Base-by-base conservation (phyloP, 1,284 basidiomycete genomes). In the Cryptococcus wingfieldii region DNA sequence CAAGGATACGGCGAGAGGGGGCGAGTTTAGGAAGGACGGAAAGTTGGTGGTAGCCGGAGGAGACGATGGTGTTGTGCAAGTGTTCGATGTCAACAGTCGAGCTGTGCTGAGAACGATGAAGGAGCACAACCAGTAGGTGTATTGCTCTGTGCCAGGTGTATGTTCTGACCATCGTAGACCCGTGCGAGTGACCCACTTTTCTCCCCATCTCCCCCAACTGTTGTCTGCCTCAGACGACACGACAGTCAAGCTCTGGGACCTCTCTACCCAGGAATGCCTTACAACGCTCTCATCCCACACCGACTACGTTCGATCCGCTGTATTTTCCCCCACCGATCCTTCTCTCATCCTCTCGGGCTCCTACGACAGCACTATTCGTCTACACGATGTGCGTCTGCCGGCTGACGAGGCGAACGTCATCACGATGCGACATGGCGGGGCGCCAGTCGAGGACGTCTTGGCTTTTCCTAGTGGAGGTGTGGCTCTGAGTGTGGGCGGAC, bases 161-260 rank as follows among this genome's bases (percentile, higher is more conserved):
- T 23, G 14, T 23, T 5, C 13, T 31, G 16, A 25, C 38, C 18
- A 37, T 27, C 34, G 2, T 58, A 81, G 80, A 69, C 91, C 95
- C 28, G 92, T 97, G 0, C 94, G 98, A 78, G 87, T 96, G 58
- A 85, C 92, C 9, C 89, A 88, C 67, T 99, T 98, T 76, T 98
- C 95, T 2, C 77, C 86, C 2, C 82, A 88, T 58, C 81, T 85
- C 4, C 89, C 91, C 0, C 88, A 92, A 67, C 81, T 98, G 53
- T 82, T 98, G 41, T 93, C 95, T 4, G 95, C 92, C 63, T 97
- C 94, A 1, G 96, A 98, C 75, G 96, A 99, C 74, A 89, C 89
- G 4, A 95, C 92, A 12, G 90, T 91, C 51, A 87, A 87, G 72
- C 79, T 98, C 3, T 98, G 93, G 90, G 96, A 98, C 76, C 85